Evolutionary conservation across 2,329 filamentous ascomycete species (phyloP), one percentile per base, ranked within the genome.

Genomic region (Diplodia seriata): DNA sequence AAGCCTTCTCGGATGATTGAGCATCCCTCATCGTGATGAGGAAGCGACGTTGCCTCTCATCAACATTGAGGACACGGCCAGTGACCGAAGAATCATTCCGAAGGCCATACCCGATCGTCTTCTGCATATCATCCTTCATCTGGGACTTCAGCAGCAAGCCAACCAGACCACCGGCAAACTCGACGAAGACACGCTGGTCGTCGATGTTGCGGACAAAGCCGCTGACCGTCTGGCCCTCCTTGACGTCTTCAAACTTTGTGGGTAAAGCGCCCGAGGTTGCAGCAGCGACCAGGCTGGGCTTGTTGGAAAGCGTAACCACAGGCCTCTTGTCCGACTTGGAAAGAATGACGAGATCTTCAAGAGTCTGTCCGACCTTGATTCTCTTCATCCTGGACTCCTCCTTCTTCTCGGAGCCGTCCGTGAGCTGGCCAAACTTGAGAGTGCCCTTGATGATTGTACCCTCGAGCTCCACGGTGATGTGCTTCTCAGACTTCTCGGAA

Each of bases 161-260:
- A 55, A 89, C 91, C 20, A 97, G 80, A 40, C 87, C 88, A 72
- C 89, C 91, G 50, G 89, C 88, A 77, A 97, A 97, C 74, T 96
- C 90, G n/a, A 97, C 87, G 74, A 97, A 98, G 12, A 94, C 85
- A 53, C 91, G 93, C 20, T 68, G 66, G 2, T 87, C 82, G 0
- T 92, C 94, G 64, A 97, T 90, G 74, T 95, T 96, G 69, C 90
- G 89, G 31, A 99, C 88, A 73, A 94, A 97, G 6, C 94, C 94
- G 68, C 88, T 86, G 8, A 93, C 86, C 29, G 88, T 81, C 40
- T 87, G 84, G 36, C 91, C 91, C 70, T 90, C 85, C 70, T 88
- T 86, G 23, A 93, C 85, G 71, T 94, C 88, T 26, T 91, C 89
- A 67, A 95, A 90, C 53, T 81, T 86, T 20, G 85, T 85, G n/a